Evolutionary conservation across 148 eudicot genomes (phyloP), one percentile per base, ranked within the genome.

Genomic region (Vaccinium vitisidaea): DNA sequence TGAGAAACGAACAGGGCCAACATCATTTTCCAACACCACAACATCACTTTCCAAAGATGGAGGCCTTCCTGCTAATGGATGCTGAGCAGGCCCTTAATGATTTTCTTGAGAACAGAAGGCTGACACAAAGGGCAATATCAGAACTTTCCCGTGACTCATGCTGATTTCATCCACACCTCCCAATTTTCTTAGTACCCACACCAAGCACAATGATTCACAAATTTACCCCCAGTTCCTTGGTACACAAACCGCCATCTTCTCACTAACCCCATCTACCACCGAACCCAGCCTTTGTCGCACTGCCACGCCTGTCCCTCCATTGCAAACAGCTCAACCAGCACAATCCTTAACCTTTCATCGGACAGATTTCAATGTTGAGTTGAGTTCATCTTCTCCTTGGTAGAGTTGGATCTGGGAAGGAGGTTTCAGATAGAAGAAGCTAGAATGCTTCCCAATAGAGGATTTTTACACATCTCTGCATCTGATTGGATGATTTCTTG

Each of bases 1-100:
- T n/a, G n/a, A n/a, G n/a, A n/a, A n/a, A n/a, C n/a, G n/a, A n/a
- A n/a, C n/a, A n/a, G n/a, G n/a, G n/a, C n/a, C n/a, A n/a, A 30
- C 46, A 54, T 19, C 46, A 71, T 36, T 30, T 30, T 71, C 76
- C 11, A 10, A 50, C 11, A 4, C 46, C 39, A 36, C 39, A 36
- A 36, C 39, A 36, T 23, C 70, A n/a, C 23, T 25, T 76, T 32
- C n/a, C 19, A 18, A 19, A 75, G 27, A 48, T 6, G 59, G 59
- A 77, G 36, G 81, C 61, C 81, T 78, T 78, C 59, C 59, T 52
- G 59, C 58, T 25, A 30, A 78, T 21, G 80, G 80, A 76, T 54
- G 43, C 63, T 16, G 5, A 78, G 63, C 59, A 52, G 63, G 81
- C 43, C 39, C 81, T 6, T 78, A 77, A n/a, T 21, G 13, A 49